These are phyloP conservation scores for Ambrosia artemisiifolia DNA, from an alignment of 129 eudicot species.

Conservation along the genomic window DNA sequence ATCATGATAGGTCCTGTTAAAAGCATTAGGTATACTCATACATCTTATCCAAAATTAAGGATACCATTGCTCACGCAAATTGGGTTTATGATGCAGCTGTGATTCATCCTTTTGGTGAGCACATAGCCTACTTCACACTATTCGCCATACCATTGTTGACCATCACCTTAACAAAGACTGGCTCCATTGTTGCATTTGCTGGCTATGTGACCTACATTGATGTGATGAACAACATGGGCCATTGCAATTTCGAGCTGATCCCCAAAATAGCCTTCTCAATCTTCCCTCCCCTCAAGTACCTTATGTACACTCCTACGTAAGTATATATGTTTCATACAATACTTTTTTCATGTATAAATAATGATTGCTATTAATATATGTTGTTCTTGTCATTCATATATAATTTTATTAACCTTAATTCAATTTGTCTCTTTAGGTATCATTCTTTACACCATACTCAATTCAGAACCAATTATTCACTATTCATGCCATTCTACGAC, in stretches of 20 bases:
- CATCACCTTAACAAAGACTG: conserved; percentile 27
- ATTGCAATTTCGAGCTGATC: conserved; percentile 64
- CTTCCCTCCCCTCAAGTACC: conserved; percentile 57
- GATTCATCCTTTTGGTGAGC: conserved; percentile 69
- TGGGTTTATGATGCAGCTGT: conserved; percentile 48
- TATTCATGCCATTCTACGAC: conserved; percentile 76
- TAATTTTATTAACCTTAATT: not conserved
- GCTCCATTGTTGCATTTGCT: conserved; percentile 31
- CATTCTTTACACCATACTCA: conserved; percentile 69
- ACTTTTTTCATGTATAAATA: not conserved
- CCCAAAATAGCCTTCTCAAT: conserved; percentile 46
- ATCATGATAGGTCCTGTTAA: too few species aligned
- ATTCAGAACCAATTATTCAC: conserved; percentile 54
- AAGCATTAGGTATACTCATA: not conserved
- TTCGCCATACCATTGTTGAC: conserved; percentile 45
- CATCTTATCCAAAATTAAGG: not conserved
- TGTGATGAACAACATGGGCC: conserved; percentile 69
- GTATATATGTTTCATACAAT: conserved; percentile 11
- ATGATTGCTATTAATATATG: not conserved
- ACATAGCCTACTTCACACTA: conserved; percentile 42
- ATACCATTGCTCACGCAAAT: not conserved
- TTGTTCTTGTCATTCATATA: not conserved
- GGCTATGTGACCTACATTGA: conserved; percentile 51
- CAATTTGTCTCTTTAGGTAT: conserved; percentile 33
- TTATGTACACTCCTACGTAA: conserved; percentile 73